Conservation (phyloP, 2,329 filamentous ascomycete species). For the Cryphonectria radicalis region DNA sequence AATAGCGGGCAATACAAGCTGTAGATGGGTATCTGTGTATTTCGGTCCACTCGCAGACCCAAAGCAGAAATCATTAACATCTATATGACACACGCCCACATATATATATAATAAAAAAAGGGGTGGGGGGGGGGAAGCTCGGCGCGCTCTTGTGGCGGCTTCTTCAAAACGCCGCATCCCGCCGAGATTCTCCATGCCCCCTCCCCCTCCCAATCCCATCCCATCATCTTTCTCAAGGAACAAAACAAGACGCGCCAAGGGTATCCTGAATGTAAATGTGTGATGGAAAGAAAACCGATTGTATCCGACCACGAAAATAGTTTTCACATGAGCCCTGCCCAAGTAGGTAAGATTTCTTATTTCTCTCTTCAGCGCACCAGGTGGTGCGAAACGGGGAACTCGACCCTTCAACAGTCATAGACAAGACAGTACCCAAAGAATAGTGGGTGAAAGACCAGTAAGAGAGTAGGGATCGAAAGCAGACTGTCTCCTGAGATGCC, state of each 20-base stretch:
- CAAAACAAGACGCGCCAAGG: slow-evolving; percentile 30
- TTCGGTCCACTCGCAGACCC: neutral
- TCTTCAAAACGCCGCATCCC: slow-evolving; percentile 7
- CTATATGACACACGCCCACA: neutral
- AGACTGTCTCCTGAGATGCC: slow-evolving; percentile 25
- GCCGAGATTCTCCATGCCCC: neutral
- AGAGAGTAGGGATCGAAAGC: slow-evolving; percentile 1
- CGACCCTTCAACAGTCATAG: neutral
- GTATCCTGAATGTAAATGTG: slow-evolving; percentile 27
- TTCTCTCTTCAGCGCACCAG: neutral
- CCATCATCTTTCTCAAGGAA: slow-evolving; percentile 17
- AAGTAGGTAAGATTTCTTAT: neutral
- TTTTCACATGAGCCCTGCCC: neutral
- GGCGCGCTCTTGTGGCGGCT: slow-evolving; percentile 8
- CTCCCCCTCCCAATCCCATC: neutral
- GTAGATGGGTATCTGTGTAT: slow-evolving; percentile 1
- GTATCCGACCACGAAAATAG: slow-evolving; percentile 7
- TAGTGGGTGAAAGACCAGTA: slow-evolving; percentile 5
- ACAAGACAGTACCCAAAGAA: neutral
- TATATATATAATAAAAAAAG: neutral
- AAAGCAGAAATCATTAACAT: neutral
- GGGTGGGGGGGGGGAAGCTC: neutral
- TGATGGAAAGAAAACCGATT: slow-evolving; percentile 18
- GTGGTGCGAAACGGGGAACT: neutral
- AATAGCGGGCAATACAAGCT: neutral